Conservation (phyloP, 805 yeast genomes). For the Wickerhamiella domercqiae region DNA sequence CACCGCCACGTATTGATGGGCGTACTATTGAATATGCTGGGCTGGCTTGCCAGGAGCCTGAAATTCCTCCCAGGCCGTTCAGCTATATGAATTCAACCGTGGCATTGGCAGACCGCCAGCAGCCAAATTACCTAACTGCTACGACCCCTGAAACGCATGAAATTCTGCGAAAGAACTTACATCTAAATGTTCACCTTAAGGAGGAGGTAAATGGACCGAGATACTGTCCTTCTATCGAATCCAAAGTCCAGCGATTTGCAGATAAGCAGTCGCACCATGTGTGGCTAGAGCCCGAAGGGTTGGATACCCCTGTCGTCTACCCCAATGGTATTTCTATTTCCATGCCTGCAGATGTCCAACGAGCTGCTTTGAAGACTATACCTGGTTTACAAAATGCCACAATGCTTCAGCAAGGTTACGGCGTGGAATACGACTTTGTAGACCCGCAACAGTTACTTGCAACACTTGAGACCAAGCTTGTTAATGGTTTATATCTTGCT, state of each 20-base stretch:
- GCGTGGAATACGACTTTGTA: conserved; percentile 95
- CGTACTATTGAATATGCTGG: conserved; percentile 51
- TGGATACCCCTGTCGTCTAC: conserved; percentile 71
- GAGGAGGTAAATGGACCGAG: conserved; percentile 95
- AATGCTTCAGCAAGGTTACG: conserved; percentile 94
- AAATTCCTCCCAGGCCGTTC: conserved; percentile 77
- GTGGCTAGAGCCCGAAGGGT: conserved; percentile 96
- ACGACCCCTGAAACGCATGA: conserved; percentile 68
- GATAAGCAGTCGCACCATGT: conserved; percentile 64
- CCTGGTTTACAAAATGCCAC: conserved; percentile 77
- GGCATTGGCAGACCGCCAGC: conserved; percentile 38
- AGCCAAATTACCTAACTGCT: conserved; percentile 58
- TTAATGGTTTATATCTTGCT: conserved; percentile 70
- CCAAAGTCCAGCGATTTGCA: conserved; percentile 67
- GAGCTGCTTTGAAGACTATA: conserved; percentile 53
- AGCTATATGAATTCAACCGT: conserved; percentile 65
- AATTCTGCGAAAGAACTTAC: conserved; percentile 50
- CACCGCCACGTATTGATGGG: conserved; percentile 79
- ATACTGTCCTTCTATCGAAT: conserved; percentile 92
- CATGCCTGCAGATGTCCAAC: conserved; percentile 89
- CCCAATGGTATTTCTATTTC: conserved; percentile 96
- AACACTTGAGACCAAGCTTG: conserved; percentile 67
- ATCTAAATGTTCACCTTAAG: conserved; percentile 74
- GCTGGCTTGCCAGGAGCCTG: conserved; percentile 65
- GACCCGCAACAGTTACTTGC: conserved; percentile 76